These are phyloP conservation scores for Pestalotiopsis sp. DNA, from an alignment of 2,329 filamentous ascomycete genomes.

Conservation along the genomic window DNA sequence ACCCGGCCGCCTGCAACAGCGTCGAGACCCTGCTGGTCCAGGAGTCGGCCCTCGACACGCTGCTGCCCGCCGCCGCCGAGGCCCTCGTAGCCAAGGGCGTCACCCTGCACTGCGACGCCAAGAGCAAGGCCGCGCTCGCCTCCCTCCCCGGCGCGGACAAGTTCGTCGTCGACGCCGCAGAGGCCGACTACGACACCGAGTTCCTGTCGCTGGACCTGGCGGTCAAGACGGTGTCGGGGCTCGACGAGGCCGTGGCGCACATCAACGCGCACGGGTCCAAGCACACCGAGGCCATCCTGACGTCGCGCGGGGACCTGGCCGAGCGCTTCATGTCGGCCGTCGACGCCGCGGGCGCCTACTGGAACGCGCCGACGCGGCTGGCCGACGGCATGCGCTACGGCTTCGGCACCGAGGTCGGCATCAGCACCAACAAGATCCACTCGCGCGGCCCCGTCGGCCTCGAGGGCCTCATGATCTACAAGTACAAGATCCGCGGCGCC, in stretches of 20 bases:
- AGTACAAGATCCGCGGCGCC: conserved; percentile 84
- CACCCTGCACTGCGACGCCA: conserved; percentile 75
- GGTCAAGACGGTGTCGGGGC: conserved; percentile 72
- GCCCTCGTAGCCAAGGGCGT: conserved; percentile 79
- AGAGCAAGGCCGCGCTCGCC: conserved; percentile 66
- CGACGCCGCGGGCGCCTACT: conserved; percentile 92
- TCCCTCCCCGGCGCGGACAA: conserved; percentile 38
- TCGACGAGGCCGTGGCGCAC: conserved; percentile 78
- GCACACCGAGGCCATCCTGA: conserved; percentile 92
- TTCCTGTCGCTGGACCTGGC: conserved; percentile 85
- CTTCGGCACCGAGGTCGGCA: conserved; percentile 97
- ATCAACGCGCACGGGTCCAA: conserved; percentile 92
- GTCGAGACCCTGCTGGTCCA: conserved; percentile 92
- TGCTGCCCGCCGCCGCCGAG: conserved; percentile 73
- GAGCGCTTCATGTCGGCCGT: conserved; percentile 83
- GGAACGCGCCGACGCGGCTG: conserved; percentile 94
- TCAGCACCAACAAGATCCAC: conserved; percentile 99
- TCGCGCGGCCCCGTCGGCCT: conserved; percentile 89
- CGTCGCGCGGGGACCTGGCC: conserved; percentile 66
- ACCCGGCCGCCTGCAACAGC: conserved; percentile 93
- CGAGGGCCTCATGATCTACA: conserved; percentile 95
- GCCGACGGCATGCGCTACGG: conserved; percentile 97
- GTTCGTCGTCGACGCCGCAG: conserved; percentile 64
- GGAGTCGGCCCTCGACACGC: conserved; percentile 64
- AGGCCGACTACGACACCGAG: conserved; percentile 82